Evolutionary conservation across 1,284 basidiomycete species (phyloP), one percentile per base, ranked within the genome.

Genomic region (Trichosporon coremiiforme): DNA sequence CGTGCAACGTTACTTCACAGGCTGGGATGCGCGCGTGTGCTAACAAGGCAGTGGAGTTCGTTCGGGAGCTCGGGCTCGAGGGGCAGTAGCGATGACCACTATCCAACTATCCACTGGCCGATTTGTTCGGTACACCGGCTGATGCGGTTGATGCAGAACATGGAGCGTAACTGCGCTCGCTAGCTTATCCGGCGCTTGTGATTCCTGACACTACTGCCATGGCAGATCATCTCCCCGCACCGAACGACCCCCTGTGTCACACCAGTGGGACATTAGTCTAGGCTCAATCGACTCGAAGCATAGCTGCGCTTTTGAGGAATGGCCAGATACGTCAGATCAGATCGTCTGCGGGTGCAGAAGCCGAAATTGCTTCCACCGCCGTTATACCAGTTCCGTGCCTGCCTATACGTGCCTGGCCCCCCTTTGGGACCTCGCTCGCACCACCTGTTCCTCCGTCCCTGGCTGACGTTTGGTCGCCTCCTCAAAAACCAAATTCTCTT

Each of bases 401-500:
- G 8, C 33, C 20, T n/a, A n/a, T n/a, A n/a, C 15, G 47, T 53
- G 47, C 47, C 47, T 53, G 47, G 47, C n/a, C 47, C 8, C 4
- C n/a, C n/a, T n/a, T n/a, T 15, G 47, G 33, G 33, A 33, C 47
- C 45, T 53, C 47, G 47, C 47, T 17, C 47, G 8, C 47, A 53
- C 47, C 41, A 45, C 41, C n/a, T n/a, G n/a, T n/a, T n/a, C n/a
- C n/a, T n/a, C n/a, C 15, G 10, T 15, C 45, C 13, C 6, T 10
- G 17, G 45, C 47, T 53, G 47, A 22, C 47, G 47, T 22, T 53
- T 53, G 41, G 12, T 45, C 20, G 20, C 8, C 47, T 53, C n/a
- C 20, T 22, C 47, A 53, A 53, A 53, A 53, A 53, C 47, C 47
- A 53, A 53, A 53, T 53, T 22, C 47, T 53, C 47, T 2, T n/a